Evolutionary conservation across 352 stramenopile genomes (phyloP), one percentile per base, ranked within the genome.

Genomic region (Phytophthora pisi): DNA sequence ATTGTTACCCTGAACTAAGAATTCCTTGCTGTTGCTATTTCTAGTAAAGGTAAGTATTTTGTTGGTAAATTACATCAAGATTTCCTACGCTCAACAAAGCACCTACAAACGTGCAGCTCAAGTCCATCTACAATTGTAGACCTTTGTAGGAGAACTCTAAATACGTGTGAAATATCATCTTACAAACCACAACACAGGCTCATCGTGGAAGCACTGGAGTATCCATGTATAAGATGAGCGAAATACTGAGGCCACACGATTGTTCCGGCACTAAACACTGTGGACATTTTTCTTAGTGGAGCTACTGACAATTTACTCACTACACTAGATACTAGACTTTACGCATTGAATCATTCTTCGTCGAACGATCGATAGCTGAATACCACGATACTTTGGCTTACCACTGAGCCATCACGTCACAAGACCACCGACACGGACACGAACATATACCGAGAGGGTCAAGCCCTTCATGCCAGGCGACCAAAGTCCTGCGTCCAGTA

Each of bases 401-500:
- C 61, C 61, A 57, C 24, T 57, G 61, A 68, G 61, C 52, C 52
- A 51, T 61, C 47, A 66, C 51, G 40, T 54, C 38, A 66, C 50
- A 45, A 45, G 24, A n/a, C 55, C 54, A 46, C 13, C 43, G 46
- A 38, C 54, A 64, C 18, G 18, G 26, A 64, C 38, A 64, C 7
- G 24, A 0, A 61, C 49, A 42, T 26, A 36, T 55, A 63, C 16
- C 34, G 15, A 13, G 42, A 58, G 16, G 31, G 18, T 18, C 54
- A 64, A 38, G 34, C 50, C 10, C 45, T 66, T 66, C 16, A 68
- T 34, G 23, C 36, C 15, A 60, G 53, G 24, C 53, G 60, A 49
- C 68, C 72, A 57, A 79, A 79, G 54, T 79, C 60, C 61, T 75
- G 72, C 42, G 72, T 79, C 72, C 72, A 79, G 34, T 79, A 79